phyloP scores from a whole-genome alignment of 1,139 yeast genomes.

The Kurtzmaniella quercitrusa region DNA sequence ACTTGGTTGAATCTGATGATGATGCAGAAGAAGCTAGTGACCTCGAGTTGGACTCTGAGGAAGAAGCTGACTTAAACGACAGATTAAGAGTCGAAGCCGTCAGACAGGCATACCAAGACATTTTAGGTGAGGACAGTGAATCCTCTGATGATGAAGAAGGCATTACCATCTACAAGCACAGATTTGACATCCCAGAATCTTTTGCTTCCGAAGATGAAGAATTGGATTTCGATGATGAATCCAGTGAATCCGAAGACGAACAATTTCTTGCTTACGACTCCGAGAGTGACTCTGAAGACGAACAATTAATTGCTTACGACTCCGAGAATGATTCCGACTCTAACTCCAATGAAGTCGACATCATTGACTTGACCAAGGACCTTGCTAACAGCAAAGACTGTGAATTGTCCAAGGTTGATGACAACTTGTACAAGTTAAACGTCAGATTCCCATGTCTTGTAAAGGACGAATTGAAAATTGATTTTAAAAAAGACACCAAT shows the following conservation, averaged over 20 bases:
- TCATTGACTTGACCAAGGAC: conserved; percentile 42
- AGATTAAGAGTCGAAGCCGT: conserved; percentile 36
- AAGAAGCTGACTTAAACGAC: conserved; percentile 28
- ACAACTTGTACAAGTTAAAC: conserved; percentile 37
- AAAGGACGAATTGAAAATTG: conserved; percentile 40
- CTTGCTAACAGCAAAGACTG: conserved; percentile 44
- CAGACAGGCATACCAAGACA: conserved; percentile 38
- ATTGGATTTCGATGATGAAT: conserved; percentile 12
- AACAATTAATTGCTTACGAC: conserved; percentile 23
- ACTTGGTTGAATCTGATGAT: conserved; percentile 21
- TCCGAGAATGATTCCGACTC: conserved; percentile 29
- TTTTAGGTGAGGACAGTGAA: conserved; percentile 18
- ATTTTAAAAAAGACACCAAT: conserved; percentile 39
- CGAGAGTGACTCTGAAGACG: background rate
- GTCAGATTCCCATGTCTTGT: conserved; percentile 43
- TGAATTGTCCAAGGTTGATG: conserved; percentile 39
- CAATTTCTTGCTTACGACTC: conserved; percentile 8
- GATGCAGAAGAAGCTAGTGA: conserved; percentile 9
- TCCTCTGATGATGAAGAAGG: conserved; percentile 32
- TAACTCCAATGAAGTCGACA: conserved; percentile 24
- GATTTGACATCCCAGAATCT: conserved; percentile 36
- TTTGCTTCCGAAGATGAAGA: conserved; percentile 27
- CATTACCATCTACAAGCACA: conserved; percentile 40
- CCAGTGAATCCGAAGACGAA: conserved; percentile 12
- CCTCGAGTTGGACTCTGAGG: conserved; percentile 27